phyloP scores from a whole-genome alignment of 2,329 filamentous ascomycete species.

The Fusarium camptoceras region DNA sequence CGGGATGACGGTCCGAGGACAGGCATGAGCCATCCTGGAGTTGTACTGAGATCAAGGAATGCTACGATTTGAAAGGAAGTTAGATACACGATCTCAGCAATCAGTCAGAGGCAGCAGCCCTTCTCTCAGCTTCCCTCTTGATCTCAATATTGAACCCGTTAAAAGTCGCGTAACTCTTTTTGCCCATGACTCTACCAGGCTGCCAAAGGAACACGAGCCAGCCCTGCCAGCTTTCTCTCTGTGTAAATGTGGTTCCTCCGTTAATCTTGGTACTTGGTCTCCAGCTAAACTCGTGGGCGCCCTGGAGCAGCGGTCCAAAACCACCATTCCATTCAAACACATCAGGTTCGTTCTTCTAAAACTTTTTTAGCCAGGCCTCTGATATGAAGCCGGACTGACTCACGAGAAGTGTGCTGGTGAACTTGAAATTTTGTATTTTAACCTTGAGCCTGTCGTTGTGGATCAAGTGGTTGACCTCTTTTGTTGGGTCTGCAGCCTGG shows the following conservation, averaged over 20 bases:
- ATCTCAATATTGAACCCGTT: conserved; percentile 5
- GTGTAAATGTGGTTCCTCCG: background rate
- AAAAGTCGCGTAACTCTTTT: background rate
- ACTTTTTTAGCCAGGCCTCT: fast-evolving
- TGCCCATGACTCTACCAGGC: background rate
- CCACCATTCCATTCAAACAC: conserved; percentile 7
- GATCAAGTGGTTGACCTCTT: background rate
- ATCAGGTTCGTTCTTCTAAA: conserved; percentile 1
- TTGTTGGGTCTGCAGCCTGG: background rate
- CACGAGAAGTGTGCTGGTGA: conserved; percentile 6
- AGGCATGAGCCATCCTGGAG: background rate
- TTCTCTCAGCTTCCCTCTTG: conserved; percentile 16
- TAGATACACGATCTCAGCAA: background rate
- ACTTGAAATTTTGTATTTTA: conserved; percentile 2
- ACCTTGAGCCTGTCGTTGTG: conserved; percentile 11
- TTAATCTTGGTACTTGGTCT: conserved; percentile 11
- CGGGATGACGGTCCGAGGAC: background rate
- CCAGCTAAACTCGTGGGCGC: conserved; percentile 20
- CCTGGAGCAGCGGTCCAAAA: conserved; percentile 5
- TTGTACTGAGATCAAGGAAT: background rate
- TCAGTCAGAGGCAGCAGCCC: background rate
- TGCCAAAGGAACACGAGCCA: conserved; percentile 10
- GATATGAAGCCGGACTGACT: fast-evolving
- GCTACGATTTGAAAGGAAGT: background rate
- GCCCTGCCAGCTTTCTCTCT: conserved; percentile 8